phyloP scores from a whole-genome alignment of 768 basidiomycete species.

The Boletus coccyginus region DNA sequence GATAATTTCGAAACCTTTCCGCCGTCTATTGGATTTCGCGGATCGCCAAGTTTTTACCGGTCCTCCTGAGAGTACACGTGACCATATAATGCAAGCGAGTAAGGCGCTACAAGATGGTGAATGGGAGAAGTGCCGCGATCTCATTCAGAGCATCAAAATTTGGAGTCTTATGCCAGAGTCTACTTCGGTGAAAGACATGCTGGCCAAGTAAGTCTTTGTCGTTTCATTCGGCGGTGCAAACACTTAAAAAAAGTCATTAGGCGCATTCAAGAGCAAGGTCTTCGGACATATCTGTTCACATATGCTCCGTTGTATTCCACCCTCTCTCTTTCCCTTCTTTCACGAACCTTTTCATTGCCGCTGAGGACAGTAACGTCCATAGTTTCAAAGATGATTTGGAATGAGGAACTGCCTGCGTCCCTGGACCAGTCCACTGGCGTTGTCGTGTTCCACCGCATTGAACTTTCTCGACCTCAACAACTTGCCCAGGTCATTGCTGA shows the following conservation, averaged over 20 bases:
- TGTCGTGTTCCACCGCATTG: conserved; percentile 90
- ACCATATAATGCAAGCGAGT: conserved; percentile 99
- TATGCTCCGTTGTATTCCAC: conserved; percentile 89
- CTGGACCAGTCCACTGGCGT: conserved; percentile 89
- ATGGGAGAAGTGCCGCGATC: conserved; percentile 93
- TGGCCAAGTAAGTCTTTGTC: conserved; percentile 66
- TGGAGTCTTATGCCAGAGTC: conserved; percentile 96
- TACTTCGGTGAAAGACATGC: conserved; percentile 86
- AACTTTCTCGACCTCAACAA: conserved; percentile 84
- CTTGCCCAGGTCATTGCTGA: conserved; percentile 89
- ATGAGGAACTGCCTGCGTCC: conserved; percentile 89
- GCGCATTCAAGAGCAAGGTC: conserved; percentile 96
- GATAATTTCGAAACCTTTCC: conserved; percentile 94
- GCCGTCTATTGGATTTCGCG: conserved; percentile 91
- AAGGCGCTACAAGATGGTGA: conserved; percentile 95
- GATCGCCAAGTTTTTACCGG: conserved; percentile 98
- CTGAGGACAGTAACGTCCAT: conserved; percentile 73
- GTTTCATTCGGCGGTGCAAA: neutral
- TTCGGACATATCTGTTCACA: conserved; percentile 97
- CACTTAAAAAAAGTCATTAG: conserved; percentile 38
- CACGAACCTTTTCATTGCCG: conserved; percentile 84
- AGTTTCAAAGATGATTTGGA: conserved; percentile 99
- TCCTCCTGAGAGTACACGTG: conserved; percentile 96
- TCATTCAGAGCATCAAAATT: conserved; percentile 95
- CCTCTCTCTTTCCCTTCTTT: conserved; percentile 82